These are phyloP conservation scores for Papiliotrema fonsecae DNA, from an alignment of 1,284 basidiomycete genomes.

Conservation along the genomic window DNA sequence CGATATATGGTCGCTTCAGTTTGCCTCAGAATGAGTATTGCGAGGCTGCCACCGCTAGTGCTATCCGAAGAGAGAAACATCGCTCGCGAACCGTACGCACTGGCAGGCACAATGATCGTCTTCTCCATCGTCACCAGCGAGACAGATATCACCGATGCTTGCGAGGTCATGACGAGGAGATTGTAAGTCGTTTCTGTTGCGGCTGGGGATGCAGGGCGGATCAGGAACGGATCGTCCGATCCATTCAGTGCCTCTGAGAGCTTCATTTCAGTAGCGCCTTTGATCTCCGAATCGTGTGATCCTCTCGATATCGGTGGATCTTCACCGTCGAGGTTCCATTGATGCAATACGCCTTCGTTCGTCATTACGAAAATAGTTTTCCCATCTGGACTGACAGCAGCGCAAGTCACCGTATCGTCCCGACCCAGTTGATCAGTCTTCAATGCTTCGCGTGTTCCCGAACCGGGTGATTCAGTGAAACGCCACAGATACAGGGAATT, in stretches of 20 bases:
- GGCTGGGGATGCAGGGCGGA: background rate
- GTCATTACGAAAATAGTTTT: slow-evolving; percentile 11
- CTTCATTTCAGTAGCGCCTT: background rate
- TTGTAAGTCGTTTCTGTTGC: background rate
- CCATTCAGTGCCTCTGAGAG: background rate
- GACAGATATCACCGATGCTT: background rate
- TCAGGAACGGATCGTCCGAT: slow-evolving; percentile 5
- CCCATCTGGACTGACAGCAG: slow-evolving; percentile 15
- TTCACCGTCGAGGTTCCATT: slow-evolving; percentile 19
- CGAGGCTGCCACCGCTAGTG: background rate
- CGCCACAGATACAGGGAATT: slow-evolving; percentile 51
- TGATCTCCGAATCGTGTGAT: background rate
- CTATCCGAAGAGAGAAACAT: background rate
- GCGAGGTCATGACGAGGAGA: background rate
- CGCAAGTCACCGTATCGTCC: slow-evolving; percentile 16
- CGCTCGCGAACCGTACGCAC: background rate
- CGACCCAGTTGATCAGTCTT: slow-evolving; percentile 5
- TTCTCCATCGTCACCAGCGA: background rate
- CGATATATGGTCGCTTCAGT: background rate
- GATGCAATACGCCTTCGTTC: slow-evolving; percentile 8
- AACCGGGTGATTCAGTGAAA: slow-evolving; percentile 14
- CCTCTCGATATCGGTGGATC: background rate
- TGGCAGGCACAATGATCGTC: background rate
- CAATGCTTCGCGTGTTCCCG: slow-evolving; percentile 22
- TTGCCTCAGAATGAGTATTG: background rate